These are phyloP conservation scores for Panicum virgatum DNA, from an alignment of 202 grass and related monocot genomes.

Conservation along the genomic window DNA sequence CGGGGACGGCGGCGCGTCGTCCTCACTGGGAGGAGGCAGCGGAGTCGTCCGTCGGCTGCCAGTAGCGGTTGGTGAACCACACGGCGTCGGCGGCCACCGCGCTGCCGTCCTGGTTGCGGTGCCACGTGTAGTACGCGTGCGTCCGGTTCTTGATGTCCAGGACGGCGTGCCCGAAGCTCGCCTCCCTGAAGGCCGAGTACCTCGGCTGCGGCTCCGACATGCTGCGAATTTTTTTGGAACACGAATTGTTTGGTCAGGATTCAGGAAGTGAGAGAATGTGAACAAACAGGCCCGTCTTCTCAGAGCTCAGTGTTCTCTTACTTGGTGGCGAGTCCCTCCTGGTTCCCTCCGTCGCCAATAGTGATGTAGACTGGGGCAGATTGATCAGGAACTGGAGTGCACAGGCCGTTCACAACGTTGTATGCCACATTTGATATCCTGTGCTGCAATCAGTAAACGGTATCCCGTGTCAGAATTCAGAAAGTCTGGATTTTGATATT, in stretches of 20 bases:
- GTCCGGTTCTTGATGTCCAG: constrained; percentile 90
- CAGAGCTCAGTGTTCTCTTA: constrained; percentile 18
- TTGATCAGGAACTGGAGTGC: constrained; percentile 54
- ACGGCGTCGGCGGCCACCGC: constrained; percentile 65
- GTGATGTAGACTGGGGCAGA: constrained; percentile 74
- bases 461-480: not conserved
- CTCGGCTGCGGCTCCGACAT: constrained; percentile 80
- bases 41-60: constrained; percentile 60
- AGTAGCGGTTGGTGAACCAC: constrained; percentile 85
- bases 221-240: constrained; percentile 38
- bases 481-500: not conserved
- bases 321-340: constrained; percentile 75
- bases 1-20: not conserved
- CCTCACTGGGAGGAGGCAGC: constrained; percentile 29
- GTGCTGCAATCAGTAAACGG: constrained; percentile 48
- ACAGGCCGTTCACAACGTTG: constrained; percentile 66
- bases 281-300: not conserved
- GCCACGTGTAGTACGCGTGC: constrained; percentile 88
- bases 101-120: constrained; percentile 77
- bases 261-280: not conserved
- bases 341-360: constrained; percentile 83
- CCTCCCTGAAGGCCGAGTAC: constrained; percentile 90
- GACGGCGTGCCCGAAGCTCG: constrained; percentile 92
- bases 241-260: not conserved
- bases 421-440: constrained; percentile 73